These are phyloP conservation scores for Populus euphratica DNA, from an alignment of 345 rosid species.

Conservation along the genomic window DNA sequence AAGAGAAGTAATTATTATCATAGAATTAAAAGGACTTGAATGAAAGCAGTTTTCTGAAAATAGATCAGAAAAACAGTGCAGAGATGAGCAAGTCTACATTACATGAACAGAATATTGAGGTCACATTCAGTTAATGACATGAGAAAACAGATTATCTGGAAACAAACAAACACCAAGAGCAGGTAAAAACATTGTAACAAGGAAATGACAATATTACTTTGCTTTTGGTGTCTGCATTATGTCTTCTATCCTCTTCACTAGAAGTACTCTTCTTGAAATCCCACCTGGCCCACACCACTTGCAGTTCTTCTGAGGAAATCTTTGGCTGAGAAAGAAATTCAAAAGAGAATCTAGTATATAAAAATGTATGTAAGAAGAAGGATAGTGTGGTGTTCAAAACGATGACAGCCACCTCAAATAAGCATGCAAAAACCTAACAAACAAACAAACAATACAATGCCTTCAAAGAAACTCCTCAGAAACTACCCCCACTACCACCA, in stretches of 20 bases:
- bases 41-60: too few relatives aligned
- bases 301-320: slow-evolving; percentile 37
- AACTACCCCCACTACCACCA: slow-evolving; percentile 91
- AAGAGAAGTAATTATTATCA: too few relatives aligned
- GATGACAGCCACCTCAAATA: slow-evolving; percentile 30
- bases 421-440: slow-evolving; percentile 33
- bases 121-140: too few relatives aligned
- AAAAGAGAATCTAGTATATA: slow-evolving; percentile 27
- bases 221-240: slow-evolving; percentile 87
- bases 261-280: slow-evolving; percentile 28
- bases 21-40: too few relatives aligned
- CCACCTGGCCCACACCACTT: slow-evolving; percentile 53
- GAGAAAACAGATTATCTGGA: too few relatives aligned
- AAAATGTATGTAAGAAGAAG: slow-evolving; percentile 17
- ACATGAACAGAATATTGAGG: too few relatives aligned
- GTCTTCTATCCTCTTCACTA: slow-evolving; percentile 25
- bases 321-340: slow-evolving; percentile 34
- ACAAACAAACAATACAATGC: slow-evolving; percentile 50
- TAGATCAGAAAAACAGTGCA: too few relatives aligned
- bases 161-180: background rate
- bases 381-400: slow-evolving; percentile 9
- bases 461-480: slow-evolving; percentile 86
- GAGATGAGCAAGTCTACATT: too few relatives aligned
- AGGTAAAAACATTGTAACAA: background rate
- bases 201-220: slow-evolving; percentile 42